A percentile compares a stretch with the other conserved stretches of the same genome.
These are phyloP conservation scores for Aspergillus sp. DNA, from an alignment of 2,329 filamentous ascomycete genomes.

Conservation along the genomic window DNA sequence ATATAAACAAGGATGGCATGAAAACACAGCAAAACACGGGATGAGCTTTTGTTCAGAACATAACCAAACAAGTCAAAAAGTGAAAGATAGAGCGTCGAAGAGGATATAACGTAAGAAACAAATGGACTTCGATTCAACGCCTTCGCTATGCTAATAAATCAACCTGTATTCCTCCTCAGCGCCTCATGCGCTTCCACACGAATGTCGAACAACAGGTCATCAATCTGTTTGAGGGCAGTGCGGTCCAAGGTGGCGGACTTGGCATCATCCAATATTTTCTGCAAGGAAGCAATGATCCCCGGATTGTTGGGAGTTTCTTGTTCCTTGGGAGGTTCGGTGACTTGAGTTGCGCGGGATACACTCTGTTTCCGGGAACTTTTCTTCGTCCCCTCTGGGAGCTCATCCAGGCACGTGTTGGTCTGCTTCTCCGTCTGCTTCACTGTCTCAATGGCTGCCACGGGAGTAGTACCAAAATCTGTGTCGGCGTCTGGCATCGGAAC, in stretches of 20 bases:
- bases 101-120: not conserved
- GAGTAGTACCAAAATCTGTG: not conserved
- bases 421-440: not conserved
- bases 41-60: not conserved
- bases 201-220: slow-evolving; percentile 77
- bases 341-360: not conserved
- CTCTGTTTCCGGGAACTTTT: not conserved
- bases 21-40: too few relatives aligned
- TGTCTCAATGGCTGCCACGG: not conserved
- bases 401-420: not conserved
- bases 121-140: slow-evolving; percentile 23
- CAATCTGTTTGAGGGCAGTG: slow-evolving; percentile 67
- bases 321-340: not conserved
- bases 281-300: slow-evolving; percentile 55
- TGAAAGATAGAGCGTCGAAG: not conserved
- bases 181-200: slow-evolving; percentile 72
- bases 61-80: not conserved
- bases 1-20: not conserved
- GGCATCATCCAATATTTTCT: slow-evolving; percentile 59
- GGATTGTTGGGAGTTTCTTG: slow-evolving; percentile 12
- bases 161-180: slow-evolving; percentile 49
- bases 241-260: slow-evolving; percentile 60
- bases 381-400: not conserved
- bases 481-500: slow-evolving; percentile 16
- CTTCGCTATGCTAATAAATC: slow-evolving; percentile 34